These are phyloP conservation scores for Cyclotella sp. DNA, from an alignment of 108 stramenopile species.

Conservation along the genomic window DNA sequence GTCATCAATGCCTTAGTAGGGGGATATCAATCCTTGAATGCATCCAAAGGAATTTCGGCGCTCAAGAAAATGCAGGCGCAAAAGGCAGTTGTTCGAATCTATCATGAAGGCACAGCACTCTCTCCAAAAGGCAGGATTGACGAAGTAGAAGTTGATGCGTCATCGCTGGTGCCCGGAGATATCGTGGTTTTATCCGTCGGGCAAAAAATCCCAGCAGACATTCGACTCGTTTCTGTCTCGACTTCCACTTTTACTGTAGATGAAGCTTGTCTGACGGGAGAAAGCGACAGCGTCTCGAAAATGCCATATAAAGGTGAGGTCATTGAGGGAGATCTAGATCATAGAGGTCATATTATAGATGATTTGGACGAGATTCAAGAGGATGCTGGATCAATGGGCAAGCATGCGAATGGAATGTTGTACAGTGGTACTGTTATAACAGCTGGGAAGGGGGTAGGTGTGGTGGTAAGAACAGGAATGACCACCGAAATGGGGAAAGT, in stretches of 20 bases:
- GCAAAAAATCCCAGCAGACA: slow-evolving; percentile 96
- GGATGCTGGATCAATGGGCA: slow-evolving; percentile 54
- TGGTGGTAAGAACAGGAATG: slow-evolving; percentile 94
- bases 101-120: slow-evolving; percentile 1
- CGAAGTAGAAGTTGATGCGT: slow-evolving; percentile 54
- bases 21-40: slow-evolving; percentile 94
- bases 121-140: slow-evolving; percentile 42
- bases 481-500: slow-evolving; percentile 94
- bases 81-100: slow-evolving; percentile 41
- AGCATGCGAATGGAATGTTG: slow-evolving; percentile 79
- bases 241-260: slow-evolving; percentile 70
- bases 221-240: slow-evolving; percentile 71
- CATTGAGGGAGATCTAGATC: slow-evolving; percentile 30
- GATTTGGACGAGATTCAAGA: slow-evolving; percentile 35
- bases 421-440: slow-evolving; percentile 96
- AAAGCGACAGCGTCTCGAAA: slow-evolving; percentile 81
- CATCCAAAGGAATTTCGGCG: slow-evolving; percentile 86
- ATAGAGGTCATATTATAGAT: slow-evolving; percentile 55
- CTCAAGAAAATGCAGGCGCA: slow-evolving; percentile 80
- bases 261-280: slow-evolving; percentile 86
- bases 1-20: slow-evolving; percentile 97
- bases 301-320: slow-evolving; percentile 62
- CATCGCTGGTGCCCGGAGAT: slow-evolving; percentile 95
- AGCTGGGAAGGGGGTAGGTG: slow-evolving; percentile 83
- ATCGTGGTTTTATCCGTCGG: slow-evolving; percentile 90